phyloP scores from a whole-genome alignment of 495 filamentous ascomycete genomes.

The Acidiella bohemica region DNA sequence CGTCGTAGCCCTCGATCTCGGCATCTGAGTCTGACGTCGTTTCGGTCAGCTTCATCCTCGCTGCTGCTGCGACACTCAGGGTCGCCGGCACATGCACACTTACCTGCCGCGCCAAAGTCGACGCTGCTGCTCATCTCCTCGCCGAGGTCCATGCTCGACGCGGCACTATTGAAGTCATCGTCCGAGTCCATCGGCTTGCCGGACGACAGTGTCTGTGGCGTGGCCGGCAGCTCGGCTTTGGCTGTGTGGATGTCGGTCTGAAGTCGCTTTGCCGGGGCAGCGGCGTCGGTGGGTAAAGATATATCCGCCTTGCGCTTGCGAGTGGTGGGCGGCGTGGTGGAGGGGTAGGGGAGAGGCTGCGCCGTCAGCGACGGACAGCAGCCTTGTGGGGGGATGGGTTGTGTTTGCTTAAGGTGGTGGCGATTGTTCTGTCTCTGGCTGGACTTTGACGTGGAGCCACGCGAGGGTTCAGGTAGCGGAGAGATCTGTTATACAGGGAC shows the following conservation, averaged over 20 bases:
- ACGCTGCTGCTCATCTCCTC: conserved; percentile 57
- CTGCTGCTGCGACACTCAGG: too few species aligned
- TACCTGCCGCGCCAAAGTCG: conserved; percentile 66
- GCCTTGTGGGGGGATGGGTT: too few species aligned
- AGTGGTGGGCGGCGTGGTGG: conserved; percentile 35
- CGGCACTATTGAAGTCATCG: conserved; percentile 82
- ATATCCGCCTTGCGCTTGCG: conserved; percentile 33
- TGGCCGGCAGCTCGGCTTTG: conserved; percentile 34
- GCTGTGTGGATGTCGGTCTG: conserved; percentile 11
- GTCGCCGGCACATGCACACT: conserved; percentile 20
- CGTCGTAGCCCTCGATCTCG: conserved; percentile 66
- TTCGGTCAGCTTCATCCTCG: conserved; percentile 4
- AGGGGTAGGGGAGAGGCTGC: too few species aligned
- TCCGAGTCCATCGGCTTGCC: conserved; percentile 77
- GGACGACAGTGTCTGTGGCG: conserved; percentile 48
- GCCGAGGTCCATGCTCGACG: conserved; percentile 59
- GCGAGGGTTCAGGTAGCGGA: too few species aligned
- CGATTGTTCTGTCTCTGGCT: too few species aligned
- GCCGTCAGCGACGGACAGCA: too few species aligned
- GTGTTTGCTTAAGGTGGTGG: too few species aligned
- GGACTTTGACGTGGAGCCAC: too few species aligned
- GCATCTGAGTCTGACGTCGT: conserved; percentile 19
- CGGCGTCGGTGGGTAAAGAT: conserved; percentile 30
- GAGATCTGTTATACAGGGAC: too few species aligned
- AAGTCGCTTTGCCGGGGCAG: conserved; percentile 18